Evolutionary conservation across 2,329 filamentous ascomycete genomes (phyloP).

Genomic region (Lecanicillium sp.): DNA sequence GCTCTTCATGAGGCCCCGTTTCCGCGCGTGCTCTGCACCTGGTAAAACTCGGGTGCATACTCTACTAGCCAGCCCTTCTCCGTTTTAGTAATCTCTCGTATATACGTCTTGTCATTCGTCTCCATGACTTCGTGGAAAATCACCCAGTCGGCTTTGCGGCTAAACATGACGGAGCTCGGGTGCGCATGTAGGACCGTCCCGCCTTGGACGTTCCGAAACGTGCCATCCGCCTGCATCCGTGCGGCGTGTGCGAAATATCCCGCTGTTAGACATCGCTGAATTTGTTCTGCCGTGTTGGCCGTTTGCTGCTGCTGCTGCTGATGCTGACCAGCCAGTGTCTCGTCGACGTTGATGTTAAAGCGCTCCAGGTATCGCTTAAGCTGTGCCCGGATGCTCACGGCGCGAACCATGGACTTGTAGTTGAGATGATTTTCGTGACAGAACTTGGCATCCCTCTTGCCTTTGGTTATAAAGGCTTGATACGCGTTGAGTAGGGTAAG

Average conservation of each 20-base stretch:
- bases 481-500: slow-evolving; percentile 91
- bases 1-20: no score
- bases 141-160: slow-evolving; percentile 93
- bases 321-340: slow-evolving; percentile 38
- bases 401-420: slow-evolving; percentile 72
- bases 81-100: slow-evolving; percentile 86
- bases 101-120: slow-evolving; percentile 79
- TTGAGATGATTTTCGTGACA: slow-evolving; percentile 83
- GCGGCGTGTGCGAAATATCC: slow-evolving; percentile 93
- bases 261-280: slow-evolving; percentile 74
- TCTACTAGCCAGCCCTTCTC: slow-evolving; percentile 89
- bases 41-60: slow-evolving; percentile 79
- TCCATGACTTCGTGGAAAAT: slow-evolving; percentile 92
- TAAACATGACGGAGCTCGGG: slow-evolving; percentile 90
- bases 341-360: slow-evolving; percentile 65
- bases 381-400: slow-evolving; percentile 79
- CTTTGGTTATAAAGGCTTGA: slow-evolving; percentile 74
- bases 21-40: slow-evolving; percentile 31
- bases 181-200: slow-evolving; percentile 75
- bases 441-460: slow-evolving; percentile 76
- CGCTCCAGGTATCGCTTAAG: slow-evolving; percentile 80
- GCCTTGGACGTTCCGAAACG: slow-evolving; percentile 77
- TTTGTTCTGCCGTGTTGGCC: slow-evolving; percentile 54
- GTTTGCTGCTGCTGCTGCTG: slow-evolving; percentile 20
- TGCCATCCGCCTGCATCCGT: slow-evolving; percentile 88